Percentiles rank a stretch among this genome's conserved stretches.
phyloP scores from a whole-genome alignment of 345 rosid species.

The Carallia brachiata region DNA sequence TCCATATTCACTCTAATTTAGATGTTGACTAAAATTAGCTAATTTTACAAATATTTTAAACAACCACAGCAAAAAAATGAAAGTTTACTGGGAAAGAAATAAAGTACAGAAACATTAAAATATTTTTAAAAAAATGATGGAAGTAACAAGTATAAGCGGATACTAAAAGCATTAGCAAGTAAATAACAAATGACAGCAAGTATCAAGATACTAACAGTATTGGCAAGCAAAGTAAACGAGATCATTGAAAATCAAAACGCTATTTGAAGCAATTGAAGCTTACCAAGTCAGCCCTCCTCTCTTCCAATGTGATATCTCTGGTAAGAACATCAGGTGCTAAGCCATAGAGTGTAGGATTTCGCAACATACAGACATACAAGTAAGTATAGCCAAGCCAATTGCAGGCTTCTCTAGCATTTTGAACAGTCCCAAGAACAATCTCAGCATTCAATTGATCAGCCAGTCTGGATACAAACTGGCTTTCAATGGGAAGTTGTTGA shows the following conservation, averaged over 20 bases:
- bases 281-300: slow-evolving; percentile 98
- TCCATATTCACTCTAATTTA: too few relatives aligned
- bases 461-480: slow-evolving; percentile 87
- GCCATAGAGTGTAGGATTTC: slow-evolving; percentile 88
- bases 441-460: slow-evolving; percentile 99
- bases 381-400: slow-evolving; percentile 94
- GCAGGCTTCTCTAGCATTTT: slow-evolving; percentile 96
- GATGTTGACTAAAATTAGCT: too few relatives aligned
- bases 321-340: slow-evolving; percentile 77
- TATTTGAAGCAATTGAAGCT: slow-evolving; percentile 8
- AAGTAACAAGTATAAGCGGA: too few relatives aligned
- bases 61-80: too few relatives aligned
- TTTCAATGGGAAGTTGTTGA: slow-evolving; percentile 96
- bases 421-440: slow-evolving; percentile 95
- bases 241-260: background rate
- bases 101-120: too few relatives aligned
- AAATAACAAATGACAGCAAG: background rate
- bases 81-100: too few relatives aligned
- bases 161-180: too few relatives aligned
- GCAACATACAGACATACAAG: slow-evolving; percentile 75
- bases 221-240: background rate
- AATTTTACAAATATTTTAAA: too few relatives aligned
- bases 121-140: too few relatives aligned
- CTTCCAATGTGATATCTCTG: slow-evolving; percentile 69
- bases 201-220: background rate